A percentile compares a stretch with the other conserved stretches of the same genome.
These are phyloP conservation scores for Coprinopsis strossmayeri DNA, from an alignment of 768 basidiomycete genomes.

Conservation along the genomic window DNA sequence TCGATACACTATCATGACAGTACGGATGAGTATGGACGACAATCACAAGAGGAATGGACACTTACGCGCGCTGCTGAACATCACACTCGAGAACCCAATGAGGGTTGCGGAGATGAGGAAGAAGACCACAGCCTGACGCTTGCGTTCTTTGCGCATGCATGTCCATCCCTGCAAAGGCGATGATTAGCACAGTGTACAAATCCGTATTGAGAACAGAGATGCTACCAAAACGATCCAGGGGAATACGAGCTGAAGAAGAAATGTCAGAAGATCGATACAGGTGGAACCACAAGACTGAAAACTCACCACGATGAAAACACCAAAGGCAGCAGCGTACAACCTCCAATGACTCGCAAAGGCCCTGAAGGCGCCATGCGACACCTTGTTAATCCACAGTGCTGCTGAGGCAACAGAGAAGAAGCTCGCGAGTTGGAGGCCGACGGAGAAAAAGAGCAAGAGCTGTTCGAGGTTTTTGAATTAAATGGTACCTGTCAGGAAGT, in stretches of 20 bases:
- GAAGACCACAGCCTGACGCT: constrained; percentile 32
- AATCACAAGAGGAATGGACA: constrained; percentile 5
- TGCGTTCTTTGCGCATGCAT: constrained; percentile 39
- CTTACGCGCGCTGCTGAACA: constrained; percentile 39
- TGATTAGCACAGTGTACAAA: neutral
- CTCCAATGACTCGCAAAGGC: constrained; percentile 25
- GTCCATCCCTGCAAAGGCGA: constrained; percentile 37
- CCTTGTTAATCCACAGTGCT: constrained; percentile 44
- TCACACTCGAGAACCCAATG: constrained; percentile 29
- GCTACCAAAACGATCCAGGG: constrained; percentile 44
- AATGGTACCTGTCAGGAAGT: constrained; percentile 13
- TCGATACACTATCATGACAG: constrained; percentile 28
- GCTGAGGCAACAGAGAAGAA: constrained; percentile 45
- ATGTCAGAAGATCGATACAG: neutral
- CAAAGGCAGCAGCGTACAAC: constrained; percentile 36
- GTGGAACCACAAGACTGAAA: neutral
- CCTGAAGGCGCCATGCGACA: constrained; percentile 29
- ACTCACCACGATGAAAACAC: constrained; percentile 33
- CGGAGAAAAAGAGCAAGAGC: constrained; percentile 45
- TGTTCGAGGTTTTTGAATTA: neutral
- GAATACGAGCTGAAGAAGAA: constrained; percentile 25
- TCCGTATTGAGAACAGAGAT: neutral
- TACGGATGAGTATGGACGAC: neutral
- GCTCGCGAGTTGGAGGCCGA: constrained; percentile 37
- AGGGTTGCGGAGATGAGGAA: constrained; percentile 30